phyloP scores from a whole-genome alignment of 805 yeast genomes.

The Nakazawaea molendinolei region DNA sequence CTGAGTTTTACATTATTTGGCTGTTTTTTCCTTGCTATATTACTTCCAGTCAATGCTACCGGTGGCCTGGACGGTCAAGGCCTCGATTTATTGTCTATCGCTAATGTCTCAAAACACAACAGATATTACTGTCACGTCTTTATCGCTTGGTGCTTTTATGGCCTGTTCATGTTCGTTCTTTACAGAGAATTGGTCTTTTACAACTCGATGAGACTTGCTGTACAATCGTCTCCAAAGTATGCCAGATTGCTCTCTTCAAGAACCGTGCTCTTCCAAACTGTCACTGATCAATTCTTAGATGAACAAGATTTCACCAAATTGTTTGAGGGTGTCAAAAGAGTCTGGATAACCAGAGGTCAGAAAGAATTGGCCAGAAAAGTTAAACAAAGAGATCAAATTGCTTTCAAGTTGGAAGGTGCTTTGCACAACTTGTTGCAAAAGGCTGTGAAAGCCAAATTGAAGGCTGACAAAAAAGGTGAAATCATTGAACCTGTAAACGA shows the following conservation, averaged over 20 bases:
- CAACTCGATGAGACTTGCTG: conserved; percentile 70
- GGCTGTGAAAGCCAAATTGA: conserved; percentile 57
- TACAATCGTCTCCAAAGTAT: conserved; percentile 73
- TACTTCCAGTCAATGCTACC: conserved; percentile 81
- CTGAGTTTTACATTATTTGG: conserved; percentile 49
- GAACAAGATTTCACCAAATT: conserved; percentile 67
- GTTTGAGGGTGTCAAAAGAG: conserved; percentile 75
- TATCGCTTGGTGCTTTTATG: conserved; percentile 73
- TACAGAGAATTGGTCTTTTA: conserved; percentile 81
- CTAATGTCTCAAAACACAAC: conserved; percentile 54
- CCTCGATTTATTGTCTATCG: conserved; percentile 67
- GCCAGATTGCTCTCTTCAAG: conserved; percentile 70
- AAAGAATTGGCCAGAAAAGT: conserved; percentile 49
- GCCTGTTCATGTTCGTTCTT: conserved; percentile 59
- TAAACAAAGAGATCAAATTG: conserved; percentile 51
- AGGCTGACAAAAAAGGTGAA: conserved; percentile 62
- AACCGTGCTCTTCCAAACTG: conserved; percentile 78
- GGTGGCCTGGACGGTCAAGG: conserved; percentile 59
- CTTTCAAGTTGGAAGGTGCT: conserved; percentile 59
- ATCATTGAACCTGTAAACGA: conserved; percentile 38
- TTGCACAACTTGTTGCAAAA: conserved; percentile 47
- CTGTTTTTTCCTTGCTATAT: conserved; percentile 52
- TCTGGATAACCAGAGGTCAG: conserved; percentile 71
- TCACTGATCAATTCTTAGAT: conserved; percentile 66
- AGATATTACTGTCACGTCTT: conserved; percentile 86